Evolutionary conservation across 2,329 filamentous ascomycete genomes (phyloP), one percentile per base, ranked within the genome.

Genomic region (Colletotrichum agaves): DNA sequence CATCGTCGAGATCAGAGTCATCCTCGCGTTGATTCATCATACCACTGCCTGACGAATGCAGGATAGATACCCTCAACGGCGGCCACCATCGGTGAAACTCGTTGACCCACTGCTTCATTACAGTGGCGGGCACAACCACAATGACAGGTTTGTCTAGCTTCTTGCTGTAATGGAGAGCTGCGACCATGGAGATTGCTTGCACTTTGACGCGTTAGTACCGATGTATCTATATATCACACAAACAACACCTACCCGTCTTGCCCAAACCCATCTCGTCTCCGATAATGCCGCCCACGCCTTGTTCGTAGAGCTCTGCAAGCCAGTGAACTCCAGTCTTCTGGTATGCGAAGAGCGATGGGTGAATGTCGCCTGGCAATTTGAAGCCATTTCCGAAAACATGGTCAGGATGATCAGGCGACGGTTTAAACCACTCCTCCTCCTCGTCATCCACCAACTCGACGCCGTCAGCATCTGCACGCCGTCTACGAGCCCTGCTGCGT

Each of bases 71-170:
- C 46, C 97, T 88, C 35, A 99, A 83, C n/a, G 96, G 91, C n/a
- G 96, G 96, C 97, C 97, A 99, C 97, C 97, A 99, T 12, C 91
- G 90, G 79, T 99, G 97, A 73, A 99, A 98, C 75, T 99, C 96
- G 71, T 97, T 97, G 12, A 98, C 96, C 96, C 96, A 99, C 77
- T 99, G 96, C 69, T 93, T 92, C 81, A 99, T 90, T 23, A 99
- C 91, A 0, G 96, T 99, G 3, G 95, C 95, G 2, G 96, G 96
- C 57, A 94, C 94, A 4, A 99, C 94, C 7, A 99, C 88, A 67
- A 99, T 93, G 47, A 97, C 90, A 0, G 96, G 96, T 67, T 93
- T 93, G 21, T 87, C 88, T 21, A 98, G 86, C 74, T 90, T 92
- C 72, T 91, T 92, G 79, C 94, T 98, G 78, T 98, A 94, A 76